Evolutionary conservation across 495 filamentous ascomycete species (phyloP).

Genomic region (Xylaria nigripes): DNA sequence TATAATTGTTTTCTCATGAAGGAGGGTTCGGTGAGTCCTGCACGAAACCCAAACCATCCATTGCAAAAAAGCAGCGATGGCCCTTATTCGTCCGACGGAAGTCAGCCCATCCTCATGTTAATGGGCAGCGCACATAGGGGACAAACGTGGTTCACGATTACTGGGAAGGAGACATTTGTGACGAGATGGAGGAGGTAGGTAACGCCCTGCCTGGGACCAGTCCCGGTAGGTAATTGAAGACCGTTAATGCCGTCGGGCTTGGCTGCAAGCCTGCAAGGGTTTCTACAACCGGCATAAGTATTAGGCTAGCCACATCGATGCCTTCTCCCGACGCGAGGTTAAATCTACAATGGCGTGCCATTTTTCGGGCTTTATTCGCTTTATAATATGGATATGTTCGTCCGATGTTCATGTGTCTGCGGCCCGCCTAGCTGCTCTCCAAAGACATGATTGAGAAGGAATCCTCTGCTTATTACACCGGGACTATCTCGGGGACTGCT

Average conservation of each 20-base stretch:
- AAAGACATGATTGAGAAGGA: neutral
- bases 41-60: neutral
- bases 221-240: neutral
- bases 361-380: too few species aligned
- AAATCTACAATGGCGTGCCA: too few species aligned
- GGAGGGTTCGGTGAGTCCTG: slow-evolving; percentile 1
- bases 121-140: neutral
- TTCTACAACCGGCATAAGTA: neutral
- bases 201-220: neutral
- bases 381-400: too few species aligned
- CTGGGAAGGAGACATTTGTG: neutral
- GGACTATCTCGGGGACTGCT: neutral
- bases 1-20: neutral
- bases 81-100: neutral
- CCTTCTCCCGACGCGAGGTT: neutral
- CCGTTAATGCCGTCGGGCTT: slow-evolving; percentile 1
- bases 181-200: neutral
- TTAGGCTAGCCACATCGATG: slow-evolving; percentile 3
- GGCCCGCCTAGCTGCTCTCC: neutral
- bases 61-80: neutral
- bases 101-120: neutral
- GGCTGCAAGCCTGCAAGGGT: slow-evolving; percentile 1
- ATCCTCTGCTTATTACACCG: neutral
- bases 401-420: too few species aligned
- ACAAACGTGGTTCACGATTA: neutral